Conservation (phyloP, 176 grass and related monocot genomes). For the Carex parvula region DNA sequence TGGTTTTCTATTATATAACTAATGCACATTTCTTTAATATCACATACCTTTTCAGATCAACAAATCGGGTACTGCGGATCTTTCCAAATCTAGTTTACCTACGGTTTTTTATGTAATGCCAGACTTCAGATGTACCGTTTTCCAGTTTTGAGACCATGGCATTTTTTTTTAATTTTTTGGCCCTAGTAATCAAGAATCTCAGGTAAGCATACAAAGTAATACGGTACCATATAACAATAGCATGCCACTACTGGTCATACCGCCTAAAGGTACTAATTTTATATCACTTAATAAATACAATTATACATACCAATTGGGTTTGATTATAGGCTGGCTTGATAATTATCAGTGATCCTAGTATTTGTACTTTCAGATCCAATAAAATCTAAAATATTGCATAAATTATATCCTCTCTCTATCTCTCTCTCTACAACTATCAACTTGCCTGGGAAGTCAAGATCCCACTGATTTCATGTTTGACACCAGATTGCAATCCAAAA, state of each 20-base stretch:
- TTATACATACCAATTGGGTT: neutral
- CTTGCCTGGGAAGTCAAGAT: slow-evolving; percentile 36
- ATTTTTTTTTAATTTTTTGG: neutral
- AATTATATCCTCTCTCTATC: too few relatives aligned
- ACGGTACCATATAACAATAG: neutral
- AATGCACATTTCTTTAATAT: neutral
- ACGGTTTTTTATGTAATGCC: neutral
- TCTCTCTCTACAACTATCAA: neutral
- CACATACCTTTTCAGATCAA: neutral
- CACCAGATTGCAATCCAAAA: slow-evolving; percentile 33
- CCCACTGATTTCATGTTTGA: slow-evolving; percentile 50
- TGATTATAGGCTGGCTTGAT: neutral
- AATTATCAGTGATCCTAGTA: neutral
- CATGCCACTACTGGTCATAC: neutral
- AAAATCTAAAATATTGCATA: neutral
- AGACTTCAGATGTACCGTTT: neutral
- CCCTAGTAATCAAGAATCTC: neutral
- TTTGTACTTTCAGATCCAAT: neutral
- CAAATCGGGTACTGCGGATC: neutral
- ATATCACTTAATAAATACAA: too few relatives aligned
- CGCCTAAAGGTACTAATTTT: neutral
- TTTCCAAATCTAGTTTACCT: neutral
- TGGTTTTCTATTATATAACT: neutral
- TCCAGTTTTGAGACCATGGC: neutral
- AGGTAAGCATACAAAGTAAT: neutral